Evolutionary conservation across 2,329 filamentous ascomycete species (phyloP).

Genomic region (Arachnomyces sp.): DNA sequence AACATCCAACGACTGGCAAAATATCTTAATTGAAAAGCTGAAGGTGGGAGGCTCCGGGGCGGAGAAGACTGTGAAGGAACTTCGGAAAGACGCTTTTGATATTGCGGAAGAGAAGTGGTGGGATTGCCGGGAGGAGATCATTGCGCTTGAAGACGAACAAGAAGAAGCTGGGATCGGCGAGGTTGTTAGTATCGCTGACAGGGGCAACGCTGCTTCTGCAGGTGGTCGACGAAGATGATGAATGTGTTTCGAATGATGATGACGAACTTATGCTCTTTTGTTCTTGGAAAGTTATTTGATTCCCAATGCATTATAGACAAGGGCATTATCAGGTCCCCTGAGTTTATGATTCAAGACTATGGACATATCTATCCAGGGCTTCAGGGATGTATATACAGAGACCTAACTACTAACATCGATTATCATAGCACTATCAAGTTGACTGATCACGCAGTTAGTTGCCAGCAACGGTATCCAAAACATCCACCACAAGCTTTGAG

Average conservation of each 20-base stretch:
- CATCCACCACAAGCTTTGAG: conserved; percentile 52
- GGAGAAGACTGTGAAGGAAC: conserved; percentile 71
- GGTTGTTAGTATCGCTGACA: conserved; percentile 78
- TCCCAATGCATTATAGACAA: no score
- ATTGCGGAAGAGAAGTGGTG: conserved; percentile 96
- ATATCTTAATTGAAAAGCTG: conserved; percentile 67
- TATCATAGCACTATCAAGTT: background rate
- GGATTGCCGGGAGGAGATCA: conserved; percentile 93
- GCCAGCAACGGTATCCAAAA: conserved; percentile 47
- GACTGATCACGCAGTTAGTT: background rate
- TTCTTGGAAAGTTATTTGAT: conserved; percentile 3
- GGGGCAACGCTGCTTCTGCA: conserved; percentile 45
- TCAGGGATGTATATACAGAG: background rate
- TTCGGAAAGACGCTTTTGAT: conserved; percentile 83
- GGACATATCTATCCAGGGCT: background rate
- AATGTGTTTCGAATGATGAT: background rate
- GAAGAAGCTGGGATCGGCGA: conserved; percentile 92
- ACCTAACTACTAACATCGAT: no score
- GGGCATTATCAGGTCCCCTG: no score
- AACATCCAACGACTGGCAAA: conserved; percentile 85
- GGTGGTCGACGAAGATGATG: conserved; percentile 36
- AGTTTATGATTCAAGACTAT: conserved; percentile 12
- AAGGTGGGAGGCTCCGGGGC: conserved; percentile 53
- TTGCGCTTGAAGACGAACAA: conserved; percentile 86
- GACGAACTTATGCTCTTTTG: no score